Percentiles rank a stretch among this genome's conserved stretches.
Conservation (phyloP, 208 protist species). For the Leishmania braziliensis region DNA sequence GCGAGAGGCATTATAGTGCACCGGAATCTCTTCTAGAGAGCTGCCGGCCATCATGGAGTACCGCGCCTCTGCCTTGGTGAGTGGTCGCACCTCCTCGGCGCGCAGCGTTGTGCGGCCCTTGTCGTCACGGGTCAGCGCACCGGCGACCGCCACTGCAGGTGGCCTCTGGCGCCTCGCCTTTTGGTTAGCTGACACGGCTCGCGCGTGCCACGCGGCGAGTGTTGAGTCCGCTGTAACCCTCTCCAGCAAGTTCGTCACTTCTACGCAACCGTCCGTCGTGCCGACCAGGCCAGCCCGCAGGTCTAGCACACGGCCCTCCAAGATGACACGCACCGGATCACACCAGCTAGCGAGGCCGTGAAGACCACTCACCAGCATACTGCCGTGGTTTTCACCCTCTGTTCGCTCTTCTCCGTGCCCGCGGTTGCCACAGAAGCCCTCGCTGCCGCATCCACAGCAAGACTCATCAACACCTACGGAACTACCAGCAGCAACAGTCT, state of each 20-base stretch:
- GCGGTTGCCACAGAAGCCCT: conserved; percentile 12
- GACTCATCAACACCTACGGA: background rate
- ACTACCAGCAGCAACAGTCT: background rate
- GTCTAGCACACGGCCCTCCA: conserved; percentile 75
- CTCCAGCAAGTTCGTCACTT: conserved; percentile 43
- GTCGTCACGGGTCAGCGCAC: conserved; percentile 41
- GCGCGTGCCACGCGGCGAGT: conserved; percentile 18
- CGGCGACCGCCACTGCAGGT: conserved; percentile 38
- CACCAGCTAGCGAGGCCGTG: conserved; percentile 47
- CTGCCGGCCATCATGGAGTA: conserved; percentile 64
- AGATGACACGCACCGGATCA: conserved; percentile 48
- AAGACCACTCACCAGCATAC: conserved; percentile 48
- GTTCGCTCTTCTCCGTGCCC: conserved; percentile 18
- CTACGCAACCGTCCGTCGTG: conserved; percentile 74
- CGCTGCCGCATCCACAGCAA: conserved; percentile 12
- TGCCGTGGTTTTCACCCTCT: conserved; percentile 2
- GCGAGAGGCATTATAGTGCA: conserved; percentile 59
- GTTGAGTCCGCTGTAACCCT: conserved; percentile 22
- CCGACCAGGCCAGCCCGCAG: conserved; percentile 43
- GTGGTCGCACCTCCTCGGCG: conserved; percentile 39
- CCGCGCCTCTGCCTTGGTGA: conserved; percentile 60
- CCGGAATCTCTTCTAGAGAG: conserved; percentile 47
- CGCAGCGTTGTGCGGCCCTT: conserved; percentile 51
- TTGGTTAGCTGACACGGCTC: background rate
- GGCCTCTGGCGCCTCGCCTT: conserved; percentile 19